Evolutionary conservation across 2,329 filamentous ascomycete species (phyloP), one percentile per base, ranked within the genome.

Genomic region (Trichoderma guizhouense): DNA sequence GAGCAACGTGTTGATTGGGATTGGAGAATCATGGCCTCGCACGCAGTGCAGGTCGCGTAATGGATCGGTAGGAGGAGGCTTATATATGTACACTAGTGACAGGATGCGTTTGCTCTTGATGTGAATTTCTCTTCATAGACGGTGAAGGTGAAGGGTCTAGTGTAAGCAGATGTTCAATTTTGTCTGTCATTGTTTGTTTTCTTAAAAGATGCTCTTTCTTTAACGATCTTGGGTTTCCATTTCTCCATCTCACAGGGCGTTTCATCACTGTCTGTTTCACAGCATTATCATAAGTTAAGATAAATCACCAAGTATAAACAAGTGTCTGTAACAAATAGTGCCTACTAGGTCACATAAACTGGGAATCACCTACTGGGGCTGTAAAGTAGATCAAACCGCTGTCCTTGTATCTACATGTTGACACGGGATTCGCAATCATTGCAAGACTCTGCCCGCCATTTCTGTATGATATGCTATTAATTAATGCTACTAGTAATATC

Each of bases 1-100:
- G 73, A 74, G 72, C 72, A 77, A 73, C 73, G 74, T 73, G 74
- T 74, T 36, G 34, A 36, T 36, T 72, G 74, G 76, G 73, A 74
- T 69, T 74, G 72, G 75, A 71, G 73, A 74, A 75, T 72, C 73
- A 76, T 74, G 74, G 69, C 73, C 71, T 72, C 72, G 71, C 61
- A 74, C 74, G 61, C 55, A 72, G 74, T 71, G 72, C 43, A 71
- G 72, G 71, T 76, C 73, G 73, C 77, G 71, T 72, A 76, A 72
- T 76, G 68, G 74, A 72, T 78, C 61, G 70, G 73, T 75, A 75
- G 77, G 77, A 75, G 76, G 77, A 76, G 78, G 75, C 75, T 79
- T 78, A 81, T 81, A 82, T 81, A 81, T 86, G 85, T 87, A 87
- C 82, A 86, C 84, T 86, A 86, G 81, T 85, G 80, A 81, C 81